Evolutionary conservation across 257 asterid species (phyloP), one percentile per base, ranked within the genome.

Genomic region (Solanum raphanifolium): DNA sequence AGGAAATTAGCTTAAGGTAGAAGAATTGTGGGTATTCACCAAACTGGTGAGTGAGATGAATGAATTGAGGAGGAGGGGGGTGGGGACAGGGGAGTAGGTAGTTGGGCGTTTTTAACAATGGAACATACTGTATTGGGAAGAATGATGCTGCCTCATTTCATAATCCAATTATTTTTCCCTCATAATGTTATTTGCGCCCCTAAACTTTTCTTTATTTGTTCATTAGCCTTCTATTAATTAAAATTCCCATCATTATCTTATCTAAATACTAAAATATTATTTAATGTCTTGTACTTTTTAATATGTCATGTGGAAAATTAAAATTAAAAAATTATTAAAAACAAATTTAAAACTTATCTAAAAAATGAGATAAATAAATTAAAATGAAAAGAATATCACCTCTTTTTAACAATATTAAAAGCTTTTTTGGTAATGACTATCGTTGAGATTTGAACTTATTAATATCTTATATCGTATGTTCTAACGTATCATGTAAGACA

Each of bases 81-180:
- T 23, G 21, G 83, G 83, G 58, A 38, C 60, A 36, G 31, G 31
- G 83, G 83, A 13, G 13, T n/a, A 39, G 91, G 91, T 89, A 74
- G 86, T 83, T 90, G 91, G 95, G 94, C 92, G 95, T 90, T 84
- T 83, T 43, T 52, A 86, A 87, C 92, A 62, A 90, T 79, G 92
- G 15, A 34, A 68, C n/a, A 15, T 68, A 55, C 65, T 55, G 65
- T 41, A 73, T 4, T 20, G 15, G 7, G 4, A 72, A 34, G 27
- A 73, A 34, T 73, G 4, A 74, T 21, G 83, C 31, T 35, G 31
- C 25, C 15, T 34, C 15, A 20, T 73, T 34, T 11, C 46, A 74
- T 74, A 21, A 74, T 29, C 75, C 75, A 68, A 8, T 15, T 68
- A 6, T 27, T 68, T 13, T 74, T 34, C 62, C 48, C 48, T 74